Conservation (phyloP, 768 basidiomycete species). For the Termitomyces sp. region DNA sequence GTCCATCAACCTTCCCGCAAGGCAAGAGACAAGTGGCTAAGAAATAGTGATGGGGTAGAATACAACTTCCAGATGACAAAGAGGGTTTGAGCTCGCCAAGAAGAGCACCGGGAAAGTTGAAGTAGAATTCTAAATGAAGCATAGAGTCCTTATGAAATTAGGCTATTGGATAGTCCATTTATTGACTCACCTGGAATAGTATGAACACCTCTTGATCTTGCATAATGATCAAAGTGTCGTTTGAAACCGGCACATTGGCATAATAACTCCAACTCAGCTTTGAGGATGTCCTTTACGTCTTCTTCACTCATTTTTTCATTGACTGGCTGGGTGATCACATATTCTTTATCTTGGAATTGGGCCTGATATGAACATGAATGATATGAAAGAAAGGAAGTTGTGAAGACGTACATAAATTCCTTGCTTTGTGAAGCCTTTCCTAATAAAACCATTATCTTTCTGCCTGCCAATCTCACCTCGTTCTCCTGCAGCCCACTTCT, state of each 20-base stretch:
- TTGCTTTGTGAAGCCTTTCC: slow-evolving; percentile 14
- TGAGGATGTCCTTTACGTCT: background rate
- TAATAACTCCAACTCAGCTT: background rate
- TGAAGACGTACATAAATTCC: slow-evolving; percentile 18
- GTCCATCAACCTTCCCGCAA: slow-evolving; percentile 15
- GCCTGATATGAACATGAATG: background rate
- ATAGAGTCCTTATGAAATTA: too few species aligned
- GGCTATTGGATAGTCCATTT: too few species aligned
- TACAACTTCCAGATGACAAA: background rate
- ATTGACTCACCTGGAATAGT: too few species aligned
- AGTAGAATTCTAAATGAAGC: slow-evolving; percentile 25
- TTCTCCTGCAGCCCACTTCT: background rate
- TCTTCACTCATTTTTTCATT: background rate
- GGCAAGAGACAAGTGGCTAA: slow-evolving; percentile 22
- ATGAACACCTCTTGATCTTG: too few species aligned
- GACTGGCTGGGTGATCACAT: slow-evolving; percentile 4
- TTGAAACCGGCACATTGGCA: slow-evolving; percentile 5
- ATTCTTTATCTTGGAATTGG: slow-evolving; percentile 11
- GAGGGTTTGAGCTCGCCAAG: background rate
- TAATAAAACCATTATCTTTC: slow-evolving; percentile 28
- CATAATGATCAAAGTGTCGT: too few species aligned
- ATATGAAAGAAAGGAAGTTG: background rate
- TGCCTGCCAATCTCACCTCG: background rate
- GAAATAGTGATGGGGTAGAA: slow-evolving; percentile 10
- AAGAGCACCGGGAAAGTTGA: slow-evolving; percentile 15